A percentile compares a stretch with the other conserved stretches of the same genome.
Conservation (phyloP, 1,284 basidiomycete genomes). For the Sporisorium reilianum region DNA sequence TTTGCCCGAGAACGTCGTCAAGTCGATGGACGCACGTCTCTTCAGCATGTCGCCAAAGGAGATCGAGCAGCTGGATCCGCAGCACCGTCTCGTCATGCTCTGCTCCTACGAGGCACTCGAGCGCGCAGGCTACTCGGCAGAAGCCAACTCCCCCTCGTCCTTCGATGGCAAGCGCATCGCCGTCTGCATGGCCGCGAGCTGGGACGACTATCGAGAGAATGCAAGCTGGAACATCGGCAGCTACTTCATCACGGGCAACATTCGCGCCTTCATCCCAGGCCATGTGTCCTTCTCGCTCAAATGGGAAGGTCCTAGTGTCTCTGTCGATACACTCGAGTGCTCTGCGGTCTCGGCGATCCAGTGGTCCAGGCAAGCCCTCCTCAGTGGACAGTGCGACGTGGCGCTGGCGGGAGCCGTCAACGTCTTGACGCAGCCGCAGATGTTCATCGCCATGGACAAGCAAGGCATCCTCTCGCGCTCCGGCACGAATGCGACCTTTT, state of each 20-base stretch:
- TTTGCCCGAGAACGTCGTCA: constrained; percentile 32
- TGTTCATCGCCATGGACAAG: constrained; percentile 56
- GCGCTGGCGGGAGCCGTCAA: constrained; percentile 50
- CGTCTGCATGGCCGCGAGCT: constrained; percentile 43
- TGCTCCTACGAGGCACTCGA: constrained; percentile 53
- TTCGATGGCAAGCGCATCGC: constrained; percentile 50
- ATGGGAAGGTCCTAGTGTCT: constrained; percentile 47
- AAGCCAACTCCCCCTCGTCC: constrained; percentile 38
- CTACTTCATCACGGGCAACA: constrained; percentile 59
- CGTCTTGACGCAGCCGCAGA: constrained; percentile 48
- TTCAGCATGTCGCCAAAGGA: constrained; percentile 56
- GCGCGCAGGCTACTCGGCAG: constrained; percentile 43
- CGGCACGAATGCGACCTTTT: constrained; percentile 44
- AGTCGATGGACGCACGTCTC: constrained; percentile 51
- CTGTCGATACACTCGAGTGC: constrained; percentile 48
- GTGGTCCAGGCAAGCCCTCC: constrained; percentile 41
- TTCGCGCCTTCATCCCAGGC: constrained; percentile 55
- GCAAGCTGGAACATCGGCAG: constrained; percentile 47
- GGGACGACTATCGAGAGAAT: constrained; percentile 59
- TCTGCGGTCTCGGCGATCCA: constrained; percentile 44
- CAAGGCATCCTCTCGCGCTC: constrained; percentile 38
- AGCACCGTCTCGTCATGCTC: constrained; percentile 50
- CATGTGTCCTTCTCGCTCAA: constrained; percentile 42
- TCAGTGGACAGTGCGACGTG: constrained; percentile 49
- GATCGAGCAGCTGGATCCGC: constrained; percentile 56